Evolutionary conservation across 768 basidiomycete genomes (phyloP).

Genomic region (Lactarius pseudohatsudake): DNA sequence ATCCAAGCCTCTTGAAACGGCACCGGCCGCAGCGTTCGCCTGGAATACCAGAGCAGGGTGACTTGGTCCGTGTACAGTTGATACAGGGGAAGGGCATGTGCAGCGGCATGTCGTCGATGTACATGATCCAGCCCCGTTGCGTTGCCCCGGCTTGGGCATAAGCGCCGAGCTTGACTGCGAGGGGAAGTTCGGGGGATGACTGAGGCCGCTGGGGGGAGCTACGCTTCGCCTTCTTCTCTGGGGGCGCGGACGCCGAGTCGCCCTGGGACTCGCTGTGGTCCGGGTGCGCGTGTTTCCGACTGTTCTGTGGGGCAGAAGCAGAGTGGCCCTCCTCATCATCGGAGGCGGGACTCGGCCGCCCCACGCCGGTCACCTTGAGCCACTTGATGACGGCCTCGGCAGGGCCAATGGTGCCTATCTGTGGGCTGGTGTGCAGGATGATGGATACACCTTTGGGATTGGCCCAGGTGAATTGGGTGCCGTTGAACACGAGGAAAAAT

Average conservation of each 20-base stretch:
- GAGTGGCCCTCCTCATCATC: not conserved
- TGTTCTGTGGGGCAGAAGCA: slow-evolving; percentile 2
- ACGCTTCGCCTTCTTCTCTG: slow-evolving; percentile 8
- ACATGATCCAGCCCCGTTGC: slow-evolving; percentile 22
- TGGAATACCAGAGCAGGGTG: slow-evolving; percentile 19
- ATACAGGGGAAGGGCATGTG: slow-evolving; percentile 16
- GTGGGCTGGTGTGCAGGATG: slow-evolving; percentile 4
- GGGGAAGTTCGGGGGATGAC: not conserved
- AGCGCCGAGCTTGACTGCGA: slow-evolving; percentile 8
- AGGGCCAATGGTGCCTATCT: slow-evolving; percentile 11
- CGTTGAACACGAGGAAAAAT: slow-evolving; percentile 24
- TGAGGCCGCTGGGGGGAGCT: not conserved
- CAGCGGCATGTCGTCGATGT: slow-evolving; percentile 10
- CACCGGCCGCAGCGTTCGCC: slow-evolving; percentile 25
- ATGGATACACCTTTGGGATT: slow-evolving; percentile 20
- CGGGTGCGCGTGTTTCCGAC: slow-evolving; percentile 6
- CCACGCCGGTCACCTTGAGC: slow-evolving; percentile 14
- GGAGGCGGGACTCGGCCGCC: not conserved
- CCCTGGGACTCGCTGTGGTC: not conserved
- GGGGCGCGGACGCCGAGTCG: slow-evolving; percentile 16
- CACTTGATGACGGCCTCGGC: slow-evolving; percentile 24
- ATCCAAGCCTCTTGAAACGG: slow-evolving; percentile 17
- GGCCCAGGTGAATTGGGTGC: slow-evolving; percentile 16
- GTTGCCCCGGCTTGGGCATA: slow-evolving; percentile 21
- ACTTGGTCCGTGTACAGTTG: slow-evolving; percentile 1